phyloP scores from a whole-genome alignment of 768 basidiomycete species.

The Chalciporus pseudorubinellus region DNA sequence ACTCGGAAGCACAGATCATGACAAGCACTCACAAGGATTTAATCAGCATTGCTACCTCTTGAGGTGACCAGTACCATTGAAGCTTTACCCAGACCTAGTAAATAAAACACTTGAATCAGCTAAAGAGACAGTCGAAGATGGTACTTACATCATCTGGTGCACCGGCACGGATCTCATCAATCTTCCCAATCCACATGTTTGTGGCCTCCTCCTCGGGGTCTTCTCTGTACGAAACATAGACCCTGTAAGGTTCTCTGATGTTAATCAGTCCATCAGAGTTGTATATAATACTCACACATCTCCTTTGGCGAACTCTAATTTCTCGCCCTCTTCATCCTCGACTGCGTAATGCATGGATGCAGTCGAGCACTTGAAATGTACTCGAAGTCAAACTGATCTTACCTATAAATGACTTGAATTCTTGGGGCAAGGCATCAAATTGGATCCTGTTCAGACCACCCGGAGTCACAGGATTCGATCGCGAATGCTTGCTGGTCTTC shows the following conservation, averaged over 20 bases:
- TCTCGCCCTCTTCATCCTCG: constrained; percentile 8
- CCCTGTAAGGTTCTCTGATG: constrained; percentile 33
- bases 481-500: not conserved
- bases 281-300: constrained; percentile 20
- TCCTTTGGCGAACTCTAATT: constrained; percentile 26
- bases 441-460: constrained; percentile 10
- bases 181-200: constrained; percentile 47
- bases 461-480: not conserved
- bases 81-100: constrained; percentile 52
- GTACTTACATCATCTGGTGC: constrained; percentile 30
- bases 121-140: not conserved
- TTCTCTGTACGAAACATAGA: not conserved
- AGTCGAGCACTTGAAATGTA: not conserved
- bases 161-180: constrained; percentile 42
- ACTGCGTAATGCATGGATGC: no score
- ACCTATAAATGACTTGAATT: constrained; percentile 20
- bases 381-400: not conserved
- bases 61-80: constrained; percentile 54
- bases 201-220: constrained; percentile 35
- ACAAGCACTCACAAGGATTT: constrained; percentile 47
- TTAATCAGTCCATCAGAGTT: not conserved
- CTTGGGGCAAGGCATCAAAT: constrained; percentile 8
- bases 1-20: not conserved
- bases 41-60: constrained; percentile 43
- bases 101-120: not conserved